Percentiles rank a stretch among this genome's conserved stretches.
Evolutionary conservation across 768 basidiomycete genomes (phyloP).

Genomic region (Russula griseocarnosa): DNA sequence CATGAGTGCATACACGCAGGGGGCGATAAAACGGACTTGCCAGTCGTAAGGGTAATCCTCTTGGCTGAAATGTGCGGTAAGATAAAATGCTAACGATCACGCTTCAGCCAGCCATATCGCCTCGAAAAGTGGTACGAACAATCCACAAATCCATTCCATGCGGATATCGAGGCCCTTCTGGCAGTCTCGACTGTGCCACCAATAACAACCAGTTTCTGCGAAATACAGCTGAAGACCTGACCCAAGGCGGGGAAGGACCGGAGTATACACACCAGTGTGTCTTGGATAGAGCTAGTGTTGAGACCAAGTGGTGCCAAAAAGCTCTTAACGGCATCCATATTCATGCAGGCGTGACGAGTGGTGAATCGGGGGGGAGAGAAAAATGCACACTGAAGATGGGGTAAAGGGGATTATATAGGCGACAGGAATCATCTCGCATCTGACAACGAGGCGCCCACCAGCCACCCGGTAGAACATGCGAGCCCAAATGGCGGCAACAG

Average conservation of each 20-base stretch:
- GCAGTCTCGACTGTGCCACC: conserved; percentile 87
- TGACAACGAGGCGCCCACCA: conserved; percentile 25
- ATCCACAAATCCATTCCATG: conserved; percentile 87
- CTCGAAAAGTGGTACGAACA: conserved; percentile 45
- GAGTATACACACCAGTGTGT: conserved; percentile 58
- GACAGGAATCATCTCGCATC: not conserved
- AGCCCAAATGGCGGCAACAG: conserved; percentile 7
- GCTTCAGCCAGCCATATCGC: conserved; percentile 22
- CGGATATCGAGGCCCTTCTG: conserved; percentile 72
- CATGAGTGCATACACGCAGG: conserved; percentile 12
- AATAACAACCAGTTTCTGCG: conserved; percentile 86
- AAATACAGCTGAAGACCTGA: conserved; percentile 6
- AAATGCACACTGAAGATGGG: conserved; percentile 17
- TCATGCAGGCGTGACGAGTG: conserved; percentile 17
- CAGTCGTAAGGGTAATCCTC: conserved; percentile 88
- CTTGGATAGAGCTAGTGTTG: conserved; percentile 67
- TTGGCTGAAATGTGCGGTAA: conserved; percentile 84
- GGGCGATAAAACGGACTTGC: conserved; percentile 37
- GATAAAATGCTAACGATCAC: conserved; percentile 62
- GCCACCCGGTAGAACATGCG: not conserved
- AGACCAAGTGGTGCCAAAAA: conserved; percentile 65
- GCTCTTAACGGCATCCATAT: conserved; percentile 69
- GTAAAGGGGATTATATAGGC: conserved; percentile 26
- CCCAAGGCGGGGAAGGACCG: not conserved
- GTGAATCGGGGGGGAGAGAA: conserved; percentile 21